phyloP scores from a whole-genome alignment of 73 alveolate genomes.

The Paramecium octaurelia region DNA sequence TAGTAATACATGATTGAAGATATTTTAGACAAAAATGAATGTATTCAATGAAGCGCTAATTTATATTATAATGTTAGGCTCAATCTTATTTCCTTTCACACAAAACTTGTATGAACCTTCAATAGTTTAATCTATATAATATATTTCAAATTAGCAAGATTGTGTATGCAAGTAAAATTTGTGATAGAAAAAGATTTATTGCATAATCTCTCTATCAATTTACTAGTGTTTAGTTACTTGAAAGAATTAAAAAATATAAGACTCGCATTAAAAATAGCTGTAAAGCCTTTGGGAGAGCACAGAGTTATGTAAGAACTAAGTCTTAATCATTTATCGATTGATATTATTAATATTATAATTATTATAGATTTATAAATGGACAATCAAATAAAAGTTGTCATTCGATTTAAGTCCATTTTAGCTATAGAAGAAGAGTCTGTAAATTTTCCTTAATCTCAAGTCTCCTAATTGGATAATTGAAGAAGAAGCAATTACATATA shows the following conservation, averaged over 20 bases:
- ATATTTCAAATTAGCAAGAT: background rate
- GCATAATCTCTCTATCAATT: background rate
- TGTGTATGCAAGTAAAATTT: background rate
- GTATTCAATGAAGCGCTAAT: background rate
- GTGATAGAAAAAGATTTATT: background rate
- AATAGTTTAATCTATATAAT: background rate
- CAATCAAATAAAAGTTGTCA: slow-evolving; percentile 27
- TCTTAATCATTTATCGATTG: background rate
- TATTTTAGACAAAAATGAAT: background rate
- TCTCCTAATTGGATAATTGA: slow-evolving; percentile 28
- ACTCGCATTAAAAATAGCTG: background rate
- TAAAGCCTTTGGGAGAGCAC: background rate
- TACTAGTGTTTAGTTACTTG: background rate
- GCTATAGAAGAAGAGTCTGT: background rate
- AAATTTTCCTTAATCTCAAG: background rate
- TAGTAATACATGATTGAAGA: background rate
- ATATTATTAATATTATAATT: background rate
- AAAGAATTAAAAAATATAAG: background rate
- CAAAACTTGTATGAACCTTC: background rate
- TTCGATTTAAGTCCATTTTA: background rate
- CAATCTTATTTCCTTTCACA: background rate
- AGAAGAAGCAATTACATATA: slow-evolving; percentile 13
- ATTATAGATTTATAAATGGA: background rate
- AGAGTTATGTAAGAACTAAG: background rate
- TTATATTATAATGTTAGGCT: background rate